These are phyloP conservation scores for Amanita phalloides DNA, from an alignment of 768 basidiomycete species.

Conservation along the genomic window DNA sequence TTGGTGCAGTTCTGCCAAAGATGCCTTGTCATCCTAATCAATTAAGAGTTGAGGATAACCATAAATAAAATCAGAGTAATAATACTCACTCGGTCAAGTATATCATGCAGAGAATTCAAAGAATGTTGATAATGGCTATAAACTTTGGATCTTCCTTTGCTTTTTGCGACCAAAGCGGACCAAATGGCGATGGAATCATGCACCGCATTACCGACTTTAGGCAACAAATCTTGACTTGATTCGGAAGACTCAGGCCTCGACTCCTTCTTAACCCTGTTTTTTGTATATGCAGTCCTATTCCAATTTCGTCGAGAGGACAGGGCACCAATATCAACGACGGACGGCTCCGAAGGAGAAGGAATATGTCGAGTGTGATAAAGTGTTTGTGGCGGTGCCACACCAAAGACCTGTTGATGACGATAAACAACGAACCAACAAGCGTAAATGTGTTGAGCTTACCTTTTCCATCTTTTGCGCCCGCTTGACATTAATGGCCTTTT, in stretches of 20 bases:
- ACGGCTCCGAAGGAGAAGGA: slow-evolving; percentile 24
- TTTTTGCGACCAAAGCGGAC: slow-evolving; percentile 2
- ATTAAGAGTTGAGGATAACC: background rate
- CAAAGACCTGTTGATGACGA: slow-evolving; percentile 50
- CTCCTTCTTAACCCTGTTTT: slow-evolving; percentile 28
- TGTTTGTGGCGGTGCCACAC: slow-evolving; percentile 67
- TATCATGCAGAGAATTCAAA: slow-evolving; percentile 69
- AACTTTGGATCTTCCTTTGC: slow-evolving; percentile 30
- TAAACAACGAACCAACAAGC: slow-evolving; percentile 6
- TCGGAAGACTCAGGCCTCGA: slow-evolving; percentile 54
- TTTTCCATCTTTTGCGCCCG: slow-evolving; percentile 84
- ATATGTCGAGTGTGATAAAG: slow-evolving; percentile 61
- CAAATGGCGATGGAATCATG: slow-evolving; percentile 8
- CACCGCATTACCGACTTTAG: slow-evolving; percentile 13
- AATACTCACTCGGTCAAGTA: slow-evolving; percentile 63
- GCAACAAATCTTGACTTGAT: slow-evolving; percentile 42
- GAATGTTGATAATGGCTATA: slow-evolving; percentile 78
- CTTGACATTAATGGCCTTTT: slow-evolving; percentile 73
- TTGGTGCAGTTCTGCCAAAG: slow-evolving; percentile 65
- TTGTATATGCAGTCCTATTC: slow-evolving; percentile 41
- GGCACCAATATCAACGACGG: slow-evolving; percentile 9
- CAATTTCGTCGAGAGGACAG: slow-evolving; percentile 21
- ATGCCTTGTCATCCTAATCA: slow-evolving; percentile 61
- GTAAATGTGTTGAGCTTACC: slow-evolving; percentile 27
- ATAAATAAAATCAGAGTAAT: background rate